phyloP scores from a whole-genome alignment of 768 basidiomycete genomes.

The Clavaria fumosa region DNA sequence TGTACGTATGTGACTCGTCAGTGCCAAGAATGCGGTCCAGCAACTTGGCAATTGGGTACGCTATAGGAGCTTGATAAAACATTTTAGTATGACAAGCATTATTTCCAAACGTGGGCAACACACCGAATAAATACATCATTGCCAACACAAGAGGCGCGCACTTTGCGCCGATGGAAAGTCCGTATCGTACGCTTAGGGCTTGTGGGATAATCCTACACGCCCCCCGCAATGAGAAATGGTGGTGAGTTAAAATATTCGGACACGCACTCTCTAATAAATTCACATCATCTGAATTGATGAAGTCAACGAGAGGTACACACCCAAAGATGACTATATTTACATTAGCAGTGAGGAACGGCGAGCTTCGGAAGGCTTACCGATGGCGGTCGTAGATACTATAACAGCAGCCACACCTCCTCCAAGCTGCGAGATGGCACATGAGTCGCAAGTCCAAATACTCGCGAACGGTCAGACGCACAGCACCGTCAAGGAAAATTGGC shows the following conservation, averaged over 20 bases:
- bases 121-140: conserved; percentile 53
- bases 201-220: conserved; percentile 44
- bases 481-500: conserved; percentile 69
- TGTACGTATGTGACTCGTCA: conserved; percentile 60
- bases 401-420: conserved; percentile 67
- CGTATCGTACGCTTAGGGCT: conserved; percentile 62
- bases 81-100: conserved; percentile 27
- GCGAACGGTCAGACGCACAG: conserved; percentile 25
- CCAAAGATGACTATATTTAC: conserved; percentile 59
- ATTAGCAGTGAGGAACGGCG: conserved; percentile 4
- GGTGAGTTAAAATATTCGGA: no score
- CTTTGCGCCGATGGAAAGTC: conserved; percentile 63
- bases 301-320: conserved; percentile 20
- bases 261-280: no score
- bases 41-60: conserved; percentile 67
- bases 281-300: no score
- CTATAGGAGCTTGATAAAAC: conserved; percentile 44
- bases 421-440: conserved; percentile 14
- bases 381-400: conserved; percentile 61
- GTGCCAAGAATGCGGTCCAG: conserved; percentile 72
- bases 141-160: conserved; percentile 61
- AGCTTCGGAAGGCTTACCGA: conserved; percentile 25
- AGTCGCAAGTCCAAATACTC: neutral
- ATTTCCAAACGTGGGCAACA: neutral
- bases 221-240: conserved; percentile 9